Percentiles rank a stretch among this genome's conserved stretches.
These are phyloP conservation scores for Solanum gracilifrons DNA, from an alignment of 257 asterid species.

Conservation along the genomic window DNA sequence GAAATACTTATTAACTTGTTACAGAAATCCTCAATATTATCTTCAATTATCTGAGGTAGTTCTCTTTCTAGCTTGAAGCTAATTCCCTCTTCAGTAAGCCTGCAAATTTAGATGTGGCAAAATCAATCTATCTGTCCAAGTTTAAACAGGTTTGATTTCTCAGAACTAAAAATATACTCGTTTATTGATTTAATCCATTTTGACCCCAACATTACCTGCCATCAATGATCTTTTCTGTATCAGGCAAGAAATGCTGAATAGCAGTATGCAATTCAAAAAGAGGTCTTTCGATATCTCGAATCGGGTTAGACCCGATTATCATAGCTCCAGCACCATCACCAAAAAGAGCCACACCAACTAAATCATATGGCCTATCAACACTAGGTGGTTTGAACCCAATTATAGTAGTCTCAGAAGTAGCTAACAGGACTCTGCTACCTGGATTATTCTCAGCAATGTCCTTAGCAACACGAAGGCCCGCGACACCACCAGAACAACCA, in stretches of 20 bases:
- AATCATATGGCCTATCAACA: conserved; percentile 59
- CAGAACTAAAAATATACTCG: background rate
- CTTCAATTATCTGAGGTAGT: conserved; percentile 76
- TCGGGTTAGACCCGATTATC: conserved; percentile 49
- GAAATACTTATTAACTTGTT: conserved; percentile 34
- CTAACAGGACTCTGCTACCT: conserved; percentile 63
- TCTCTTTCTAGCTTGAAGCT: conserved; percentile 71
- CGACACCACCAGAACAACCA: conserved; percentile 98
- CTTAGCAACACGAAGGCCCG: conserved; percentile 91
- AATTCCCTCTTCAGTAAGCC: conserved; percentile 84
- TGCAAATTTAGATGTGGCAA: background rate
- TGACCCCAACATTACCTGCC: conserved; percentile 21
- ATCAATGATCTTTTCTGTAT: conserved; percentile 76
- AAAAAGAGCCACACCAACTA: conserved; percentile 84
- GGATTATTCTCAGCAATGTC: conserved; percentile 96
- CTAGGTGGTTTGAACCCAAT: conserved; percentile 89
- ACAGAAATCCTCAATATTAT: conserved; percentile 58
- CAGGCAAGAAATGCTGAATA: conserved; percentile 66
- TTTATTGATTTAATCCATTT: background rate
- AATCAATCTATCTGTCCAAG: background rate
- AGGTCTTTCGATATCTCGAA: conserved; percentile 26
- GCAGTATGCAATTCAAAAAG: conserved; percentile 71
- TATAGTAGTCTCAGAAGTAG: conserved; percentile 86
- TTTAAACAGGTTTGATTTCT: background rate
- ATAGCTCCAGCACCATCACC: conserved; percentile 95